Evolutionary conservation across 345 rosid species (phyloP), one percentile per base, ranked within the genome.

Genomic region (Eucalyptus marginata): DNA sequence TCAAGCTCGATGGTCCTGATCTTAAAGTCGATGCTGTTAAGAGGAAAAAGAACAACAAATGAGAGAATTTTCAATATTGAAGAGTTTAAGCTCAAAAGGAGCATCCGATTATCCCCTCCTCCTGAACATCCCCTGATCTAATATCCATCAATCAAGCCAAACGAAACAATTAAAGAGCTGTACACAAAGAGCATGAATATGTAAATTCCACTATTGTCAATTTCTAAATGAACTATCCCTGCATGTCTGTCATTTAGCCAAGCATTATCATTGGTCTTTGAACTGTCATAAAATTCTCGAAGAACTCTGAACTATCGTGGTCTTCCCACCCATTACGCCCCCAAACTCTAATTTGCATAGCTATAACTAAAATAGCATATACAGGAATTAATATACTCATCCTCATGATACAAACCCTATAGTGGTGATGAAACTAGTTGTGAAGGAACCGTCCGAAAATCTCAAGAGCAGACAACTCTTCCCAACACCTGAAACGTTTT

Each of bases 391-490:
- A 47, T n/a, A 87, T 58, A 44, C 40, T 58, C 76, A 87, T 62
- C 49, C 80, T 20, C 22, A 58, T 27, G 88, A 87, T 88, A 90
- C 88, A n/a, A 86, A 97, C 99, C 99, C 99, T 89, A 97, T 97
- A 54, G 99, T 97, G 83, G 99, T 97, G 92, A 97, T 97, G 94
- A 97, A 97, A 93, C 98, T 97, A 86, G 98, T 97, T 27, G 99
- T 97, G 91, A 97, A 97, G 86, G 99, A 97, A 87, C 99, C 99
- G 92, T 96, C 98, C 4, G 98, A 97, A 93, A 97, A 97, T 89
- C 98, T 93, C 90, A 97, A 91, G 86, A 97, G 99, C 90, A 97
- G 96, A 91, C 99, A 97, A 95, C 98, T 97, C 95, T 97, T 97
- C 88, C 90, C 90, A 44, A 89, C 90, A 66, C 90, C 90, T 89